Conservation (phyloP, 768 basidiomycete species). For the Collybia nuda region DNA sequence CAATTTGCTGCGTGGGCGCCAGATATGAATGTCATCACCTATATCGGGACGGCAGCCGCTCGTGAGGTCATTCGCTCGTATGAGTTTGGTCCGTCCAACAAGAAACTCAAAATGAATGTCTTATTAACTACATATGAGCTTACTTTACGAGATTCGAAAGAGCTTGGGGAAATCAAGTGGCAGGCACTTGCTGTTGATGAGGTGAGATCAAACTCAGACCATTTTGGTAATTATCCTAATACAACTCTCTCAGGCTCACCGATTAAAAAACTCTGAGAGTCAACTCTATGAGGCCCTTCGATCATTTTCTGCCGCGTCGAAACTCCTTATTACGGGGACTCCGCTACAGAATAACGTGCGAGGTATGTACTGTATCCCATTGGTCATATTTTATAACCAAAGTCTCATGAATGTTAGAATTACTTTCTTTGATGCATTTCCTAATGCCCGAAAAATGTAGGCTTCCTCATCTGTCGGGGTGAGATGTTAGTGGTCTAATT, state of each 20-base stretch:
- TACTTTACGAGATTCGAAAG: constrained; percentile 85
- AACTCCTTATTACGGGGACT: constrained; percentile 96
- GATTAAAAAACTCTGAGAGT: constrained; percentile 96
- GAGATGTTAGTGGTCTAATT: constrained; percentile 3
- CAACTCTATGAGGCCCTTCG: constrained; percentile 94
- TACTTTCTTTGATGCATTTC: constrained; percentile 98
- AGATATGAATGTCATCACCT: constrained; percentile 94
- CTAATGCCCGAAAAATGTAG: constrained; percentile 97
- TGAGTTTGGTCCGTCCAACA: constrained; percentile 88
- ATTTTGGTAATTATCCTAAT: constrained; percentile 12
- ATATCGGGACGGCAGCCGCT: constrained; percentile 85
- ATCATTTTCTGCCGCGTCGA: constrained; percentile 86
- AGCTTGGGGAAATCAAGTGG: constrained; percentile 95
- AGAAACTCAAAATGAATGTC: constrained; percentile 96
- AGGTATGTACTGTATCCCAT: constrained; percentile 47
- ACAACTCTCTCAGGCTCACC: constrained; percentile 70
- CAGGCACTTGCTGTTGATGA: constrained; percentile 96
- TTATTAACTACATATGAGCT: constrained; percentile 96
- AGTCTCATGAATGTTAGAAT: constrained; percentile 49
- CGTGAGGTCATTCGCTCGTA: constrained; percentile 90
- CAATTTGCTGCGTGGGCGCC: constrained; percentile 96
- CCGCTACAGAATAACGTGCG: constrained; percentile 99
- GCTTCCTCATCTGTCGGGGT: constrained; percentile 19
- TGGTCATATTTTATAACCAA: constrained; percentile 9
- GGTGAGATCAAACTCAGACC: constrained; percentile 39